Evolutionary conservation across 2,329 filamentous ascomycete species (phyloP).

Genomic region (Chrysoporthe cubensis): DNA sequence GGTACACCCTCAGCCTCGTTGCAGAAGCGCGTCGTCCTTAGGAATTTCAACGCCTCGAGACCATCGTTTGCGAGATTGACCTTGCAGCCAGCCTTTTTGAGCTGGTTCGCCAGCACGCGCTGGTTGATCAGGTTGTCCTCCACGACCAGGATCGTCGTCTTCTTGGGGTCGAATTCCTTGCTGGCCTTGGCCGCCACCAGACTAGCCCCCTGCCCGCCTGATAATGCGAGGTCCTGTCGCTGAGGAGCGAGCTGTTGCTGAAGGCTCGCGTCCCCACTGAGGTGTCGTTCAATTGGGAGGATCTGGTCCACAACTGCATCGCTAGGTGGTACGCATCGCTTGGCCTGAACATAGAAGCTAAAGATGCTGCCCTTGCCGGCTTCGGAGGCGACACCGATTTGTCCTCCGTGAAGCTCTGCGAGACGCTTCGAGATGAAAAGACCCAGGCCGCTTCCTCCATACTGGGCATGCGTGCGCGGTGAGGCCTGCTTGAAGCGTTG

Average conservation of each 20-base stretch:
- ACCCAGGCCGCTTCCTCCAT: constrained; percentile 66
- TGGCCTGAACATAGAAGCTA: constrained; percentile 64
- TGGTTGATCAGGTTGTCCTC: constrained; percentile 73
- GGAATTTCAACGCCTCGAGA: constrained; percentile 55
- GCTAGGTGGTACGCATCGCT: constrained; percentile 42
- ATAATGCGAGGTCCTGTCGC: constrained; percentile 34
- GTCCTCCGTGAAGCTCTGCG: constrained; percentile 66
- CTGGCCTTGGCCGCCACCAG: constrained; percentile 32
- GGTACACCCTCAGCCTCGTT: constrained; percentile 26
- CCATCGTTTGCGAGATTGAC: constrained; percentile 67
- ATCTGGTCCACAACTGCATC: constrained; percentile 15
- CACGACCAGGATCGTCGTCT: constrained; percentile 63
- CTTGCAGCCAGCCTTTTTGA: constrained; percentile 61
- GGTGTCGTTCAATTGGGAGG: constrained; percentile 30
- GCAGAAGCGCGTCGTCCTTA: constrained; percentile 40
- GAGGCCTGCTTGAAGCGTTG: constrained; percentile 69
- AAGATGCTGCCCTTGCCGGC: constrained; percentile 64
- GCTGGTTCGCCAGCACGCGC: constrained; percentile 67
- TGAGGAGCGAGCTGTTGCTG: constrained; percentile 31
- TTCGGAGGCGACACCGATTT: constrained; percentile 64
- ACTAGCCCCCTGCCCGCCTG: constrained; percentile 29
- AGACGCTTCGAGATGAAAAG: constrained; percentile 68
- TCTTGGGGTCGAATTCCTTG: constrained; percentile 45
- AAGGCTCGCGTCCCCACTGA: constrained; percentile 28
- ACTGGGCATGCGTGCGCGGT: constrained; percentile 56